Conservation (phyloP, 495 filamentous ascomycete species). For the Xylaria flabelliformis region DNA sequence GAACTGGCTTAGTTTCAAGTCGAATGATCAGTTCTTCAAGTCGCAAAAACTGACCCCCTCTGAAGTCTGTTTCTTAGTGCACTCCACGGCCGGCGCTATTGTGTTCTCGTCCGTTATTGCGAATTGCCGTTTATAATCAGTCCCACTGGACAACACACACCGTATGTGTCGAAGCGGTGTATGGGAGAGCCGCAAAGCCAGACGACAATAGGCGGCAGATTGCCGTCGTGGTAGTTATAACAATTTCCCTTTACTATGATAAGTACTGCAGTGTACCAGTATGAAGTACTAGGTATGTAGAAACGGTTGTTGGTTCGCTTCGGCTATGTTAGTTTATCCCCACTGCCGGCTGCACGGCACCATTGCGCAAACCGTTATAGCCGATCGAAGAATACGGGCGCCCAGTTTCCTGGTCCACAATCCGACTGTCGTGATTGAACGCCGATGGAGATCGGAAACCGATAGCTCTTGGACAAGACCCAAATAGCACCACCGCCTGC, state of each 20-base stretch:
- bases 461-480: neutral
- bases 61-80: neutral
- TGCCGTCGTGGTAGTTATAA: neutral
- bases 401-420: neutral
- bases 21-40: too few species aligned
- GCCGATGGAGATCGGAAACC: neutral
- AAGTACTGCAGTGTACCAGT: neutral
- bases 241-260: neutral
- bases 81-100: constrained; percentile 1
- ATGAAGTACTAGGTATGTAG: neutral
- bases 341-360: neutral
- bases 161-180: neutral
- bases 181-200: too few species aligned
- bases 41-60: too few species aligned
- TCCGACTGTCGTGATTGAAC: neutral
- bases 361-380: constrained; percentile 10
- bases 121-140: neutral
- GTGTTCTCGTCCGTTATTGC: neutral
- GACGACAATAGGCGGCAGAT: neutral
- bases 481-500: neutral
- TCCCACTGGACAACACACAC: neutral
- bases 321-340: neutral
- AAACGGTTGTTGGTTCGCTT: neutral
- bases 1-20: too few species aligned
- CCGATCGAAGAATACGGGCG: neutral